Evolutionary conservation across 345 rosid genomes (phyloP).

Genomic region (Lepidium africanum): DNA sequence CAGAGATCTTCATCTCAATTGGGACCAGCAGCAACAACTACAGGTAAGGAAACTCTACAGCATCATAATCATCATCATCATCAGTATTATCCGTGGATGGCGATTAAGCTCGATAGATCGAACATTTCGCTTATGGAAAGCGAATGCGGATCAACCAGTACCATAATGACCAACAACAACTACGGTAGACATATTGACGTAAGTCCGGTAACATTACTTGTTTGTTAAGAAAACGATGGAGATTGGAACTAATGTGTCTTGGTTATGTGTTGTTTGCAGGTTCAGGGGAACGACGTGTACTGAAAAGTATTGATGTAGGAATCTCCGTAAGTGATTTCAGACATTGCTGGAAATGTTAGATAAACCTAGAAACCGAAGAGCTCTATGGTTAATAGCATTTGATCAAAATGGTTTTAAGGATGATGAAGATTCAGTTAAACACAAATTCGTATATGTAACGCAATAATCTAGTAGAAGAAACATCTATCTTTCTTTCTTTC

Average conservation of each 20-base stretch:
- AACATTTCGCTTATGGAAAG: conserved; percentile 62
- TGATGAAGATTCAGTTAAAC: not conserved
- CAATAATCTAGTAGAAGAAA: not conserved
- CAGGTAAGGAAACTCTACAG: conserved; percentile 15
- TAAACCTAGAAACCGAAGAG: conserved; percentile 5
- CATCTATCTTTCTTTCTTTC: not conserved
- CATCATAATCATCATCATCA: conserved; percentile 34
- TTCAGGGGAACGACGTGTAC: conserved; percentile 18
- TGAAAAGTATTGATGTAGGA: conserved; percentile 2
- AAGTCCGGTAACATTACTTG: conserved; percentile 21
- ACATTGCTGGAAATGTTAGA: not conserved
- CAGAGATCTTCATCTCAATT: conserved; percentile 83
- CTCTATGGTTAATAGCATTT: not conserved
- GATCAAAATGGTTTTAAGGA: not conserved
- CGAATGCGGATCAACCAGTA: conserved; percentile 82
- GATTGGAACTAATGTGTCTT: not conserved
- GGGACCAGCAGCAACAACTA: conserved; percentile 40
- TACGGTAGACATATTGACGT: conserved; percentile 60
- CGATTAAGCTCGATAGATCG: conserved; percentile 74
- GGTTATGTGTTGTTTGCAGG: conserved; percentile 3
- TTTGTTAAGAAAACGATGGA: not conserved
- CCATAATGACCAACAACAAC: conserved; percentile 56
- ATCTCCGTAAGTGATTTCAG: not conserved
- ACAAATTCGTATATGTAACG: not conserved
- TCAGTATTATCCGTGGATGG: conserved; percentile 62